phyloP scores from a whole-genome alignment of 2,329 filamentous ascomycete genomes.

The Chaetomium olivaceum region DNA sequence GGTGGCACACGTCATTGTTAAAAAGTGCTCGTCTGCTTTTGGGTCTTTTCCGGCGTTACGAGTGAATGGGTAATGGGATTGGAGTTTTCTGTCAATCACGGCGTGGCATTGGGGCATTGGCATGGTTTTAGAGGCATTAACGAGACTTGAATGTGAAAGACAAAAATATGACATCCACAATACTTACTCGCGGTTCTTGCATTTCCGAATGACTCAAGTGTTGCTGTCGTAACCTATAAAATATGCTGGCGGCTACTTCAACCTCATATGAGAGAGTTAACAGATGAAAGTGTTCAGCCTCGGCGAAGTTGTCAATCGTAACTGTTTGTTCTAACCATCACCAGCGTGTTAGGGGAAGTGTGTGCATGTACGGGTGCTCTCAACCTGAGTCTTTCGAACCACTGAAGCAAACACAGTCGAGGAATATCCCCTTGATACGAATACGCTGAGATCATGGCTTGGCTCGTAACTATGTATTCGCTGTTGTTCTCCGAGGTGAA shows the following conservation, averaged over 20 bases:
- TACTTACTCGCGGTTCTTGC: background rate
- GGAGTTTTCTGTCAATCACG: conserved; percentile 10
- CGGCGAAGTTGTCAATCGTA: background rate
- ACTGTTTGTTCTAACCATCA: too few relatives aligned
- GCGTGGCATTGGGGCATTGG: conserved; percentile 16
- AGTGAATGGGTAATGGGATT: background rate
- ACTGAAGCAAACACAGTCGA: too few relatives aligned
- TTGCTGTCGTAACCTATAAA: too few relatives aligned
- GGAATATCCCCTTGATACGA: too few relatives aligned
- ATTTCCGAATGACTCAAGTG: background rate
- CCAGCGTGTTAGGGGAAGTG: too few relatives aligned
- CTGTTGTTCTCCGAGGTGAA: too few relatives aligned
- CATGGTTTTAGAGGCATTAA: conserved; percentile 17
- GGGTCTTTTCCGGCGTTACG: conserved; percentile 17
- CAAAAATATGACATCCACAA: background rate
- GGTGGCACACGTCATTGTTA: conserved; percentile 1
- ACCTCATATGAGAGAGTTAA: too few relatives aligned
- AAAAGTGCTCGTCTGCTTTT: background rate
- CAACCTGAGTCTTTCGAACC: too few relatives aligned
- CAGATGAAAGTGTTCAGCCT: background rate
- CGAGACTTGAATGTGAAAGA: background rate
- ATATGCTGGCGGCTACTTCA: too few relatives aligned
- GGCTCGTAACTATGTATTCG: too few relatives aligned
- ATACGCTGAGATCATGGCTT: too few relatives aligned
- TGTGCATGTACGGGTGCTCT: too few relatives aligned